A percentile compares a stretch with the other conserved stretches of the same genome.
phyloP scores from a whole-genome alignment of 2,329 filamentous ascomycete species.

The Talaromyces atroroseus region DNA sequence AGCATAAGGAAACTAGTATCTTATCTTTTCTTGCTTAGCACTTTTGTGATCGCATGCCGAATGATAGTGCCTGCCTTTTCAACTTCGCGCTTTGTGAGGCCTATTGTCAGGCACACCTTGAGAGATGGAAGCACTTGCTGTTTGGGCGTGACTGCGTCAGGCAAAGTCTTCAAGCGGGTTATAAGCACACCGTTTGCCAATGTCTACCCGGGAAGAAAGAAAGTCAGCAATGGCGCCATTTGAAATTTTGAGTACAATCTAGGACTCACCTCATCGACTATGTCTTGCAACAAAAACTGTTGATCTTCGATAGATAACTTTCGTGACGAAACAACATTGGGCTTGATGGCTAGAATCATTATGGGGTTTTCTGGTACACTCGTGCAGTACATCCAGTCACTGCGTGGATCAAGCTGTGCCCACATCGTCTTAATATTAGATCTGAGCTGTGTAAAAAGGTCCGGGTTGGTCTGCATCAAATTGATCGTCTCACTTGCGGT shows the following conservation, averaged over 20 bases:
- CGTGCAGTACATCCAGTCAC: conserved; percentile 83
- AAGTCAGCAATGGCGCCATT: conserved; percentile 9
- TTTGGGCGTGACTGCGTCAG: conserved; percentile 59
- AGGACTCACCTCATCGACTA: conserved; percentile 88
- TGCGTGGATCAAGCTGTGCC: conserved; percentile 81
- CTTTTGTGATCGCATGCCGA: conserved; percentile 87
- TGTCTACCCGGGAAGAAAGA: conserved; percentile 46
- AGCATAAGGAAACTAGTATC: background rate
- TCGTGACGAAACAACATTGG: conserved; percentile 68
- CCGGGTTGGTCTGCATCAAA: conserved; percentile 79
- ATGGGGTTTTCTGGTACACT: conserved; percentile 81
- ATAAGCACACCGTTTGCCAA: conserved; percentile 86
- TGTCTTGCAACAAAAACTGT: conserved; percentile 77
- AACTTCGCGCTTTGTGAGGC: conserved; percentile 85
- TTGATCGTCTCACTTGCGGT: conserved; percentile 87
- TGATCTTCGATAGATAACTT: conserved; percentile 69
- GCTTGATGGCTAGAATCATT: conserved; percentile 76
- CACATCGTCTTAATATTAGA: conserved; percentile 85
- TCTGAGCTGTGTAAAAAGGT: conserved; percentile 69
- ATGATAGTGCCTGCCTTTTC: conserved; percentile 89
- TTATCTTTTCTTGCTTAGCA: conserved; percentile 58
- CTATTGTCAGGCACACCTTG: conserved; percentile 85
- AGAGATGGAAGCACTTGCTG: conserved; percentile 72
- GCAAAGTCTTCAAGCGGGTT: conserved; percentile 75
- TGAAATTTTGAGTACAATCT: background rate